Evolutionary conservation across 495 filamentous ascomycete genomes (phyloP).

Genomic region (Aspergillus sclerotioniger): DNA sequence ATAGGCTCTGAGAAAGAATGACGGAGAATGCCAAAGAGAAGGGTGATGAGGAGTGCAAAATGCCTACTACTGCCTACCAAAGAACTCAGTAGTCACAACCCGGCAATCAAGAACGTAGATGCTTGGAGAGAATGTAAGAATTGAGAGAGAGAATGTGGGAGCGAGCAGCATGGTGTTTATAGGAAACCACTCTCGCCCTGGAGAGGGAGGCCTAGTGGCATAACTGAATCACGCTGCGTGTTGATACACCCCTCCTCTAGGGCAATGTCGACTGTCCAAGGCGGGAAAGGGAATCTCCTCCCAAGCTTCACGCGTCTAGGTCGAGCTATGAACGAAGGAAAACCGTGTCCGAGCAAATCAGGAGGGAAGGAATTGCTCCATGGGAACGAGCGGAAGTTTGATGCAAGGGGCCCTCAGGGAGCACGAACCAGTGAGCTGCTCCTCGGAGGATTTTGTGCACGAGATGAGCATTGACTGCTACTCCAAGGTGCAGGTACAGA

Average conservation of each 20-base stretch:
- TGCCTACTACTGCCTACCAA: constrained; percentile 45
- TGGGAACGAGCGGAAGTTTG: constrained; percentile 28
- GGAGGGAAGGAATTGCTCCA: constrained; percentile 38
- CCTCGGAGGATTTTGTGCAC: constrained; percentile 43
- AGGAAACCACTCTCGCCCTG: constrained; percentile 41
- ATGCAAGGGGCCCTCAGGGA: constrained; percentile 43
- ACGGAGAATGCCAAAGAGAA: constrained; percentile 47
- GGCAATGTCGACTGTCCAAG: constrained; percentile 39
- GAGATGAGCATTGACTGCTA: constrained; percentile 25
- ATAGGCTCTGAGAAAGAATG: constrained; percentile 52
- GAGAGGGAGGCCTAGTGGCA: constrained; percentile 38
- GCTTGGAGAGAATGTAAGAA: constrained; percentile 48
- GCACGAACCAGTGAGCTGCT: constrained; percentile 42
- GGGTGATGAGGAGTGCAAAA: constrained; percentile 38
- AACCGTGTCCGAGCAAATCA: constrained; percentile 44
- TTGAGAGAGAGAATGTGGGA: constrained; percentile 59
- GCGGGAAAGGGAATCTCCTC: constrained; percentile 28
- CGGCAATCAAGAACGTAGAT: constrained; percentile 42
- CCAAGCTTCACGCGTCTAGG: constrained; percentile 35
- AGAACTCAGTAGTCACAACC: constrained; percentile 41
- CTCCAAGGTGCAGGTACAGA: constrained; percentile 23
- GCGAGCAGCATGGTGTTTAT: constrained; percentile 52
- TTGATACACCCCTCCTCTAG: constrained; percentile 43
- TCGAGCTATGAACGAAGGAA: constrained; percentile 32
- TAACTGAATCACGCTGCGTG: constrained; percentile 37